Conservation (phyloP, 2,329 filamentous ascomycete genomes). For the Talaromyces sp. region DNA sequence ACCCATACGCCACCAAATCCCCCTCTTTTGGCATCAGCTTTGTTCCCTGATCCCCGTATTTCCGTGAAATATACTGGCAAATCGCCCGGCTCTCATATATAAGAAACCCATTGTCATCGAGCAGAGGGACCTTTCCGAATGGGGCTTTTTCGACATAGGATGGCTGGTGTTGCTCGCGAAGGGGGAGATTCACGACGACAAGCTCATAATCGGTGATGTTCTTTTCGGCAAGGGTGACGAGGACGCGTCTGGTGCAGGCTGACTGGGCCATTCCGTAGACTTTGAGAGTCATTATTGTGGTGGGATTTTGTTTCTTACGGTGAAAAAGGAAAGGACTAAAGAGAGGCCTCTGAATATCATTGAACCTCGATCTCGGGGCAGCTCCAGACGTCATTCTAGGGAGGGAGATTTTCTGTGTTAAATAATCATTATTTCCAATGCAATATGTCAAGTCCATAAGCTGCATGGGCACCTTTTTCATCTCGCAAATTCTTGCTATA, state of each 20-base stretch:
- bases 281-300: slow-evolving; percentile 25
- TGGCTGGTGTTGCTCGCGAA: slow-evolving; percentile 22
- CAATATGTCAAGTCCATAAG: not conserved
- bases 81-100: slow-evolving; percentile 26
- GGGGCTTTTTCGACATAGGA: slow-evolving; percentile 24
- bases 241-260: slow-evolving; percentile 21
- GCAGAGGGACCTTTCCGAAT: slow-evolving; percentile 31
- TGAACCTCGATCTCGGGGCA: too few species aligned
- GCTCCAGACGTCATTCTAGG: too few species aligned
- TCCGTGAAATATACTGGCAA: slow-evolving; percentile 22
- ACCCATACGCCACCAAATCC: slow-evolving; percentile 17
- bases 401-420: too few species aligned
- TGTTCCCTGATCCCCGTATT: slow-evolving; percentile 14
- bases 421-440: too few species aligned
- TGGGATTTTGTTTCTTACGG: too few species aligned
- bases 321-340: too few species aligned
- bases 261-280: slow-evolving; percentile 22
- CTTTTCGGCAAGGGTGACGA: slow-evolving; percentile 24
- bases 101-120: slow-evolving; percentile 25
- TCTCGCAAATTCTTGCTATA: not conserved
- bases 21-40: slow-evolving; percentile 11
- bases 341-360: too few species aligned
- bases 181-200: slow-evolving; percentile 17
- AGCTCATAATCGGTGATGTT: slow-evolving; percentile 22
- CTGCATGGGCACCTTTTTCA: not conserved